Percentiles rank a stretch among this genome's conserved stretches.
phyloP scores from a whole-genome alignment of 305 asterid genomes.

The Fraxinus nigra region DNA sequence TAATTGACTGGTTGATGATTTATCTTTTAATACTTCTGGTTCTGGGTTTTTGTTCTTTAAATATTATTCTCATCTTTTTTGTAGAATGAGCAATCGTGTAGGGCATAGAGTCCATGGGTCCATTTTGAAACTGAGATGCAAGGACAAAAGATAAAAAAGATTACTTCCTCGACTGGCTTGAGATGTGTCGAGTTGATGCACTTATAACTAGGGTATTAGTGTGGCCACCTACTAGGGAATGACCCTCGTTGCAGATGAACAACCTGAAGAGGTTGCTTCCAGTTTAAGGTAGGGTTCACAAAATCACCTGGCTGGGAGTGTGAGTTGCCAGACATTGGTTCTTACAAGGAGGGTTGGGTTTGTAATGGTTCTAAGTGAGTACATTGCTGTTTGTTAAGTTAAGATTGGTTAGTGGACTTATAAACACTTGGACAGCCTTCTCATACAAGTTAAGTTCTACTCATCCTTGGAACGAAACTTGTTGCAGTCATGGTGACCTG shows the following conservation, averaged over 20 bases:
- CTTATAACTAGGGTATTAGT: not conserved
- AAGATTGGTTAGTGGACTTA: not conserved
- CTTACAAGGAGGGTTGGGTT: not conserved
- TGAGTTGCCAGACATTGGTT: not conserved
- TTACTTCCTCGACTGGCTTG: not conserved
- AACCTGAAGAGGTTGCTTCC: not conserved
- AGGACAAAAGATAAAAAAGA: not conserved
- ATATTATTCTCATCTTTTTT: not conserved
- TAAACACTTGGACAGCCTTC: not conserved
- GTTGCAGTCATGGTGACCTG: not conserved
- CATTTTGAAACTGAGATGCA: not conserved
- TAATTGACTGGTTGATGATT: not conserved
- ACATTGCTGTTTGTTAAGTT: not conserved
- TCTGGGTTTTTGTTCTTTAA: not conserved
- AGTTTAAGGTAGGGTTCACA: not conserved
- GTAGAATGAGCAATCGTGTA: not conserved
- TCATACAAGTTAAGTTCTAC: not conserved
- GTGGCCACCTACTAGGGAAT: not conserved
- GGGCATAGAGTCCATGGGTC: not conserved
- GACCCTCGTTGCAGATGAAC: not conserved
- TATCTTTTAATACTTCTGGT: not conserved
- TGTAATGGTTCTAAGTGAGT: not conserved
- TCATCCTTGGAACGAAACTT: not conserved
- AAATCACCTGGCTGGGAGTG: not conserved
- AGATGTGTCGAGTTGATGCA: not conserved